phyloP scores from a whole-genome alignment of 164 flowering plant species.

The Annona cherimola region DNA sequence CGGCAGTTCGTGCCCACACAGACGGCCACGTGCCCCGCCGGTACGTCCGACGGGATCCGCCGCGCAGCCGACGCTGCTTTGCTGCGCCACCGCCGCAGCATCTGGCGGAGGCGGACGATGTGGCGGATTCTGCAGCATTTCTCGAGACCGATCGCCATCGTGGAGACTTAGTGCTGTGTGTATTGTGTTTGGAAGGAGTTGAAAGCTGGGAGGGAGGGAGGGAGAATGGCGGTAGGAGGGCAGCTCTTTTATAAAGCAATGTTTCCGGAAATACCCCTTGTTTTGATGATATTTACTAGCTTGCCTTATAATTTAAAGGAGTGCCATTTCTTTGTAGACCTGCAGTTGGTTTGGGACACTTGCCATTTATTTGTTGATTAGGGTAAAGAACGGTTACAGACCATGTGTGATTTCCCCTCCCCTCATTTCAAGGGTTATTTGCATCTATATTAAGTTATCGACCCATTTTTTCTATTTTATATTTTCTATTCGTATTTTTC shows the following conservation, averaged over 20 bases:
- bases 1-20: conserved; percentile 58
- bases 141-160: conserved; percentile 9
- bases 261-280: conserved; percentile 18
- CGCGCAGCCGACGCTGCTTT: conserved; percentile 45
- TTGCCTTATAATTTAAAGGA: too few relatives aligned
- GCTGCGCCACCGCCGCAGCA: conserved; percentile 72
- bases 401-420: too few relatives aligned
- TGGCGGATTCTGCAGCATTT: conserved; percentile 33
- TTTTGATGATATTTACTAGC: conserved; percentile 23
- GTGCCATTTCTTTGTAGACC: too few relatives aligned
- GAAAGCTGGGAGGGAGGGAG: not conserved
- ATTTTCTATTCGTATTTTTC: too few relatives aligned
- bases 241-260: conserved; percentile 16
- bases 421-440: too few relatives aligned
- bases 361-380: too few relatives aligned
- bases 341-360: too few relatives aligned
- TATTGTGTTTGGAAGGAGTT: not conserved
- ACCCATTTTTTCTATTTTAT: too few relatives aligned
- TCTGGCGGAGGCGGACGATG: conserved; percentile 45
- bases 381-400: too few relatives aligned
- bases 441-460: too few relatives aligned
- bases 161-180: not conserved
- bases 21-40: conserved; percentile 73
- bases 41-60: conserved; percentile 59
- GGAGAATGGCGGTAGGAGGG: conserved; percentile 7